Evolutionary conservation across 345 rosid species (phyloP), one percentile per base, ranked within the genome.

Genomic region (Gossypium raimondii): DNA sequence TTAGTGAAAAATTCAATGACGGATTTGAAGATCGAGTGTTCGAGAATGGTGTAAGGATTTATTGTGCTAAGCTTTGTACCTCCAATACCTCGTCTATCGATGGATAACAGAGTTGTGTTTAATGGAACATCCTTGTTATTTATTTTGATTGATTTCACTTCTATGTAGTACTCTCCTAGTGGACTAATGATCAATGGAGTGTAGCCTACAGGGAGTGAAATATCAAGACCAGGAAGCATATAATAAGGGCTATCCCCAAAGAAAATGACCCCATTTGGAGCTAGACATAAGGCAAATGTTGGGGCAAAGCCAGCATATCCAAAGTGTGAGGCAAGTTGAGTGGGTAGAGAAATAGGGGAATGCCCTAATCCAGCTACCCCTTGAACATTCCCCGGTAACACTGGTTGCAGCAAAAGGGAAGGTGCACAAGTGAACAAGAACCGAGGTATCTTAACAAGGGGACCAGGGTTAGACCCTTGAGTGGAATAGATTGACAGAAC

Each of bases 361-460:
- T 68, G 76, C 6, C 81, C 84, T 13, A 82, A 8, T 9, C 87
- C 84, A 11, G 67, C 81, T 0, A 85, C 57, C 0, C 85, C 82
- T 2, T 76, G 76, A 25, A 80, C 80, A 6, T 80, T 27, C 29
- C 11, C 74, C 7, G 82, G 84, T 20, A 53, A 76, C 22, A 78
- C 82, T 0, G 7, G 62, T 60, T 53, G 74, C 55, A 74, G 24
- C 9, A 80, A 22, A 11, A 20, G 34, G 41, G 81, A 72, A 34
- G 85, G 76, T 29, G 81, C 82, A 73, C 84, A 78, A 38, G 73
- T 76, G 25, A 82, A 80, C 7, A 80, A 71, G 78, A 78, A 80
- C 1, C 38, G 13, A 3, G 81, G 72, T 45, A 85, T 67, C 3
- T 7, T 10, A 47, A 59, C 76, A 11, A 55, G 16, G 2, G 70